These are phyloP conservation scores for Stipa capillata DNA, from an alignment of 176 grass and related monocot genomes.

Conservation along the genomic window DNA sequence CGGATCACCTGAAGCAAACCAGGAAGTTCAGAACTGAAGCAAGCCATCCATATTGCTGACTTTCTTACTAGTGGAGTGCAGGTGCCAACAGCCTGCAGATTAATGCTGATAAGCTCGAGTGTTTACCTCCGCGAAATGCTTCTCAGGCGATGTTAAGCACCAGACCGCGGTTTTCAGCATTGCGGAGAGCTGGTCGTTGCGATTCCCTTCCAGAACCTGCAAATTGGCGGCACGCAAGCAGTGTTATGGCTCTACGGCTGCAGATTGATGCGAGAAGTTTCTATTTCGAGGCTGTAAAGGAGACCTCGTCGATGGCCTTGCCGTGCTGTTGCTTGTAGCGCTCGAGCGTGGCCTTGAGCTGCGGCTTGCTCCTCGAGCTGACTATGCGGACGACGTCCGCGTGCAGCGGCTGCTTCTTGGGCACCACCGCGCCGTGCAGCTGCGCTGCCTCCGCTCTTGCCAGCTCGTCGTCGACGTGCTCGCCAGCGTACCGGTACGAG, in stretches of 20 bases:
- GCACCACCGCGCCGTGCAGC: constrained; percentile 33
- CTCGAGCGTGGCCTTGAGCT: constrained; percentile 57
- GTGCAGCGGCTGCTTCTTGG: constrained; percentile 31
- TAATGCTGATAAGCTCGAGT: neutral
- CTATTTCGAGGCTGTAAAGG: no score
- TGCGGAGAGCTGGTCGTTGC: constrained; percentile 28
- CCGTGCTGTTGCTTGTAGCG: constrained; percentile 50
- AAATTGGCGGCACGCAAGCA: neutral
- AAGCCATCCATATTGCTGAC: neutral
- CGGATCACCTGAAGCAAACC: constrained; percentile 48
- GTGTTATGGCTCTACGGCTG: neutral
- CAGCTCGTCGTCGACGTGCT: constrained; percentile 33
- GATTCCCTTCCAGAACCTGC: constrained; percentile 29
- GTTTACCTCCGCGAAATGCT: constrained; percentile 74
- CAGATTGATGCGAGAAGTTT: no score
- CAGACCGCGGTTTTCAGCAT: constrained; percentile 57
- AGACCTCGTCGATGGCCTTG: constrained; percentile 59
- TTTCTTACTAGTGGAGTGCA: neutral
- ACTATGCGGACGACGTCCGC: constrained; percentile 57
- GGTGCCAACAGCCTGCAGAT: neutral
- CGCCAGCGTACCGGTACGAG: constrained; percentile 63
- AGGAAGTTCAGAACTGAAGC: neutral
- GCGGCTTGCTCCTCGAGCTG: constrained; percentile 70
- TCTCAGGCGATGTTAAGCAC: constrained; percentile 79
- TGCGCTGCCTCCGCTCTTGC: constrained; percentile 48